Base-by-base conservation (phyloP, 179 eudicot species). In the Spergularia azorica region DNA sequence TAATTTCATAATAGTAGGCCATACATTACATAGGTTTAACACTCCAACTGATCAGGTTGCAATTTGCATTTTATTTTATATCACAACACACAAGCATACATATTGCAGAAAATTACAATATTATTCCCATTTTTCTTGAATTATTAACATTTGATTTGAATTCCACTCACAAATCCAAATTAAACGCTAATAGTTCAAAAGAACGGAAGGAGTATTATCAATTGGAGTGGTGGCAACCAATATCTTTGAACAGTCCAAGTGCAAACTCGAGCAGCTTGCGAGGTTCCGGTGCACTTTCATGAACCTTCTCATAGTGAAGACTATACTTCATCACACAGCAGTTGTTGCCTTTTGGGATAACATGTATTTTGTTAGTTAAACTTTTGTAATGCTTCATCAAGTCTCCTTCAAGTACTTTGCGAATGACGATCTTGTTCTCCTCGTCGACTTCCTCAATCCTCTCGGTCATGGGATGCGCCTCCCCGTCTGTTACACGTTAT, bases 241-340 rank as follows among this genome's bases (percentile, higher is more conserved):
- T 4, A 2, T 69, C 72, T 15, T 52, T 10, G 41, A 69, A 50
- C 39, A 69, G n/a, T 18, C 17, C 17, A 52, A 69, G 59, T 8
- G 72, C 72, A 18, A 50, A 50, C 2, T 69, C 16, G 12, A 69
- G 39, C 59, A 69, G 41, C 2, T 69, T 0, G 3, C 14, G n/a
- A 69, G 72, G 72, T 69, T 50, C 59, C 2, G 72, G 72, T 17
- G 72, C 72, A 69, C 0, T 1, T 50, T 69, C 72, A 50, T 50
- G 18, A 2, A 69, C 13, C 72, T 69, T 69, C 72, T 69, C 72
- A 52, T 21, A 69, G 7, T 69, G 16, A 21, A 69, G 57, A 51
- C n/a, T 69, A 3, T 48, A 48, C 6, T 39, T 20, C 15, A 69
- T 3, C 3, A 50, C 3, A 15, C 72, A 69, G 6, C 7, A n/a